A percentile compares a stretch with the other conserved stretches of the same genome.
These are phyloP conservation scores for Novymonas esmeraldas DNA, from an alignment of 208 protist species.

Conservation along the genomic window DNA sequence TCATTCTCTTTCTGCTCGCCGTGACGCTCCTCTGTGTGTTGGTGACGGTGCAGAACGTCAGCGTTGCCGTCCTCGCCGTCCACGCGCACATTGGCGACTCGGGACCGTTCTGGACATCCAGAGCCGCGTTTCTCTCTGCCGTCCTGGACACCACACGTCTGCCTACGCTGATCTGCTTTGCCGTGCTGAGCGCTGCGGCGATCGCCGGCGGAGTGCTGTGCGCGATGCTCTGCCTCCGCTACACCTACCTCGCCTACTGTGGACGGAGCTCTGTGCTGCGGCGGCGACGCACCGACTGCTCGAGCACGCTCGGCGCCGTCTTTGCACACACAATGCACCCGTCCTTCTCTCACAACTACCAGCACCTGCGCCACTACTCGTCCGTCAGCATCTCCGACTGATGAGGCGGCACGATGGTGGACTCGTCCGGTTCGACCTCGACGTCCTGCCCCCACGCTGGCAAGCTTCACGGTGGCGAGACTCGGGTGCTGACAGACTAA, in stretches of 20 bases:
- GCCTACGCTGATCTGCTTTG: neutral
- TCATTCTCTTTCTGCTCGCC: constrained; percentile 56
- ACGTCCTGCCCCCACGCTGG: too few relatives aligned
- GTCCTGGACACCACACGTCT: neutral
- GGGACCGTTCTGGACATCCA: neutral
- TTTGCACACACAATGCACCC: constrained; percentile 31
- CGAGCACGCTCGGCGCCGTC: constrained; percentile 20
- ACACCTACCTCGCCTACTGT: constrained; percentile 16
- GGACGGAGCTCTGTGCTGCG: constrained; percentile 33
- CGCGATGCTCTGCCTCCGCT: constrained; percentile 20
- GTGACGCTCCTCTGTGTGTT: constrained; percentile 21
- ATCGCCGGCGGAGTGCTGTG: constrained; percentile 17
- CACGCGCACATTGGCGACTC: neutral
- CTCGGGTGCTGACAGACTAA: too few relatives aligned
- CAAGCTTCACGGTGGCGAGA: too few relatives aligned
- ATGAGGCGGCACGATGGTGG: too few relatives aligned
- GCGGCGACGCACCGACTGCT: constrained; percentile 15
- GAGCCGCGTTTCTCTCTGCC: neutral
- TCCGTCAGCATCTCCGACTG: neutral
- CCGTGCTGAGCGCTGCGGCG: constrained; percentile 13
- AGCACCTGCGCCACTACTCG: neutral
- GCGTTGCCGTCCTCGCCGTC: neutral
- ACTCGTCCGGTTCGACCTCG: too few relatives aligned
- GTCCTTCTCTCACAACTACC: constrained; percentile 23
- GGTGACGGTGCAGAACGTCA: neutral